phyloP scores from a whole-genome alignment of 2,329 filamentous ascomycete species.

The Zelopaecilomyces penicillatus region DNA sequence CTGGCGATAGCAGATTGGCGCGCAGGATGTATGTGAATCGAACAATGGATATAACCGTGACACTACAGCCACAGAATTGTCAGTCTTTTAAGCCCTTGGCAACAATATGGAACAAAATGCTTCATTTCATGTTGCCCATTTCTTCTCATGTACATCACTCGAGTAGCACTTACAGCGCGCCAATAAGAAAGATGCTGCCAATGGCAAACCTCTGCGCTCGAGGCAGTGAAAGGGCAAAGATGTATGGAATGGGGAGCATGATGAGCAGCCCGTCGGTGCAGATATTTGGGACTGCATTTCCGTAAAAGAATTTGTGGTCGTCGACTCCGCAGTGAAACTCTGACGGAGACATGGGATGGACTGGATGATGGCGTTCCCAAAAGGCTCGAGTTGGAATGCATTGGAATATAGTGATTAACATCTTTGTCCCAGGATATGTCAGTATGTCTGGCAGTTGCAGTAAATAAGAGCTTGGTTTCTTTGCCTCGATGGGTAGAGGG shows the following conservation, averaged over 20 bases:
- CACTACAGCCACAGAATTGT: background rate
- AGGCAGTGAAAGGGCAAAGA: conserved; percentile 19
- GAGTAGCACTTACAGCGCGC: conserved; percentile 14
- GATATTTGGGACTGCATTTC: conserved; percentile 20
- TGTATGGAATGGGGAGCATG: conserved; percentile 18
- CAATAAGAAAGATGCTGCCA: conserved; percentile 17
- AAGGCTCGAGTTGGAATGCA: conserved; percentile 13
- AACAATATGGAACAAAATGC: background rate
- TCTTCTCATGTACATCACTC: background rate
- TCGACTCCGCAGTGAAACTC: conserved; percentile 12
- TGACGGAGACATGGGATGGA: conserved; percentile 7
- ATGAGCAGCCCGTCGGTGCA: conserved; percentile 20
- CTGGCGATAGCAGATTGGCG: conserved; percentile 10
- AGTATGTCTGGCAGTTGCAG: no score
- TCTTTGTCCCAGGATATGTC: conserved; percentile 1
- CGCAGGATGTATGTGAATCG: conserved; percentile 10
- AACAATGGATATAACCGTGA: conserved; percentile 13
- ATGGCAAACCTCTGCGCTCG: conserved; percentile 16
- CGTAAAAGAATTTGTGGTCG: conserved; percentile 17
- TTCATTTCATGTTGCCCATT: no score
- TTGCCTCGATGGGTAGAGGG: no score
- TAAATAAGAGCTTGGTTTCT: no score
- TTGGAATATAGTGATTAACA: conserved; percentile 12
- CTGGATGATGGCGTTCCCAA: conserved; percentile 13
- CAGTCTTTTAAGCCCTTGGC: background rate